Percentiles rank a stretch among this genome's conserved stretches.
Conservation (phyloP, 179 eudicot genomes). For the Beta corolliflora region DNA sequence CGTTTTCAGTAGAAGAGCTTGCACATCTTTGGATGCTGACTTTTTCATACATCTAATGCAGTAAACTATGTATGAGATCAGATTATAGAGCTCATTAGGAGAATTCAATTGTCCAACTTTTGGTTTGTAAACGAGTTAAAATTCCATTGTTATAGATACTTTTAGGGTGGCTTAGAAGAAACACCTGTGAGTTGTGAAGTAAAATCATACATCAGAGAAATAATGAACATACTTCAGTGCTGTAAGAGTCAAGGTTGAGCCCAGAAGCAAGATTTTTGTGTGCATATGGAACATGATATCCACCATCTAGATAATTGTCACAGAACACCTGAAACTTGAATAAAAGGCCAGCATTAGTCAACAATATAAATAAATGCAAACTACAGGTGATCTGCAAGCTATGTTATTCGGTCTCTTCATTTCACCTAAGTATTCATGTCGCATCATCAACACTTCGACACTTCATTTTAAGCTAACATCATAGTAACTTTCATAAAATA, state of each 20-base stretch:
- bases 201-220: constrained; percentile 21
- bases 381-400: not conserved
- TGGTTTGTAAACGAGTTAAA: not conserved
- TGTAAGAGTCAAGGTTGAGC: constrained; percentile 77
- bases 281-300: constrained; percentile 94
- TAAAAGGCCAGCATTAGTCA: not conserved
- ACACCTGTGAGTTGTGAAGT: not conserved
- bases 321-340: constrained; percentile 70
- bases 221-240: constrained; percentile 57
- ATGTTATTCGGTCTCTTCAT: too few relatives aligned
- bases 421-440: too few relatives aligned
- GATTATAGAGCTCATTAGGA: not conserved
- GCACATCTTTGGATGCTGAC: constrained; percentile 84
- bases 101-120: not conserved
- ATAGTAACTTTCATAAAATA: too few relatives aligned
- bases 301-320: constrained; percentile 97
- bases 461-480: too few relatives aligned
- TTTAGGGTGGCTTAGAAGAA: not conserved
- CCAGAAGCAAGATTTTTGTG: constrained; percentile 91
- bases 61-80: constrained; percentile 5
- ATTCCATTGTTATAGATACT: not conserved
- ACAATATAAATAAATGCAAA: not conserved
- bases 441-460: too few relatives aligned
- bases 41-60: constrained; percentile 68
- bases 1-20: constrained; percentile 38